Base-by-base conservation (phyloP, 2,329 filamentous ascomycete species). In the Fusarium oligoseptatum region DNA sequence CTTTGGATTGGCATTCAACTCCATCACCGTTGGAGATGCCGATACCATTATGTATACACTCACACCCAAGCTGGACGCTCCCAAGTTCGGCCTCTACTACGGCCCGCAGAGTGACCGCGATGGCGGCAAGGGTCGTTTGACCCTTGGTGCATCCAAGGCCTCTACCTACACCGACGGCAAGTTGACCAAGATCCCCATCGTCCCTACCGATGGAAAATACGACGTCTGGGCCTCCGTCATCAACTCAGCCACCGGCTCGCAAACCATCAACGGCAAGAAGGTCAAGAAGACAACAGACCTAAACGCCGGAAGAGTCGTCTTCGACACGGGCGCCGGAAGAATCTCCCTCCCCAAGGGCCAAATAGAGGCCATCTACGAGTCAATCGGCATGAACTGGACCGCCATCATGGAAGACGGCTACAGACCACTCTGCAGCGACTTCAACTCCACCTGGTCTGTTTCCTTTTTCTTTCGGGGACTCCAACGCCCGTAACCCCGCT, bases 371-470 rank as follows among this genome's bases (percentile, higher is more conserved):
- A 71, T 83, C 50, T 84, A 84, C 75, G 73, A 74, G 37, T 78
- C 80, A 4, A 80, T 84, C 63, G 81, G 82, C n/a, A 79, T 80
- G 81, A 81, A 83, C 79, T 82, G 72, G 68, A 81, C 76, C 2
- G 78, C 78, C 11, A 80, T 84, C 67, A 52, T 79, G 8, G 41
- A 64, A 5, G 76, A 76, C 50, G 68, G 80, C 2, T 75, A 79
- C 64, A 78, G 81, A 34, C 81, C 81, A 24, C 72, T 80, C 39
- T 84, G 82, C 79, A 75, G 60, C 70, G 82, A 84, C 69, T 83
- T 84, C 74, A 83, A 81, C 69, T 72, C 79, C 24, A 71, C 78
- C 56, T 84, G 82, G 82, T 80, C 80, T 15, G 68, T 82, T 4
- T 74, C 78, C 2, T 80, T 83, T 83, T 61, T 70, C 72, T 20